phyloP scores from a whole-genome alignment of 1,284 basidiomycete genomes.

The Ustilago shanxiensis region DNA sequence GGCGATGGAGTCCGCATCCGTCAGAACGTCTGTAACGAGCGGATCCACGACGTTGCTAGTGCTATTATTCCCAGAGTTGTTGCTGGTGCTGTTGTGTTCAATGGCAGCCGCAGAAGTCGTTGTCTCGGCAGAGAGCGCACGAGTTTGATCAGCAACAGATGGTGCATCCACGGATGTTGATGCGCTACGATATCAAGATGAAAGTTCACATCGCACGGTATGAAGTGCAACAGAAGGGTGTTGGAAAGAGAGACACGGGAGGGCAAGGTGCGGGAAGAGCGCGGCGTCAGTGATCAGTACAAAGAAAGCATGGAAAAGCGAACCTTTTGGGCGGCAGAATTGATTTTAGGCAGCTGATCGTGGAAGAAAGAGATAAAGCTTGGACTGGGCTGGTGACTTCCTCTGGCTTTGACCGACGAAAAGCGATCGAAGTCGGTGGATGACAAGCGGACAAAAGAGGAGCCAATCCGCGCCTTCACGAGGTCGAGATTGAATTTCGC shows the following conservation, averaged over 20 bases:
- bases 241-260: neutral
- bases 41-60: slow-evolving; percentile 27
- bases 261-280: neutral
- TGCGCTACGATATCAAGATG: neutral
- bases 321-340: neutral
- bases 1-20: slow-evolving; percentile 39
- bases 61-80: neutral
- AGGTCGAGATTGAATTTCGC: slow-evolving; percentile 9
- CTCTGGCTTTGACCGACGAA: neutral
- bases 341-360: neutral
- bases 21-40: slow-evolving; percentile 35
- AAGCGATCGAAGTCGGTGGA: neutral
- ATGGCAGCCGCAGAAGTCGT: neutral
- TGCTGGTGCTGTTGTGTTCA: neutral
- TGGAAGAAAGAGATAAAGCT: neutral
- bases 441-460: slow-evolving; percentile 10
- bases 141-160: neutral
- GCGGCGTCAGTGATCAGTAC: slow-evolving; percentile 7
- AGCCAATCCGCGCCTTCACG: neutral
- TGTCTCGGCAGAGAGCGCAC: neutral
- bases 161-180: slow-evolving; percentile 30
- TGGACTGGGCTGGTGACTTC: slow-evolving; percentile 2
- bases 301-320: neutral
- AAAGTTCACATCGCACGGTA: neutral
- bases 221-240: neutral